These are phyloP conservation scores for Avena sativa DNA, from an alignment of 176 grass and related monocot genomes.

Conservation along the genomic window DNA sequence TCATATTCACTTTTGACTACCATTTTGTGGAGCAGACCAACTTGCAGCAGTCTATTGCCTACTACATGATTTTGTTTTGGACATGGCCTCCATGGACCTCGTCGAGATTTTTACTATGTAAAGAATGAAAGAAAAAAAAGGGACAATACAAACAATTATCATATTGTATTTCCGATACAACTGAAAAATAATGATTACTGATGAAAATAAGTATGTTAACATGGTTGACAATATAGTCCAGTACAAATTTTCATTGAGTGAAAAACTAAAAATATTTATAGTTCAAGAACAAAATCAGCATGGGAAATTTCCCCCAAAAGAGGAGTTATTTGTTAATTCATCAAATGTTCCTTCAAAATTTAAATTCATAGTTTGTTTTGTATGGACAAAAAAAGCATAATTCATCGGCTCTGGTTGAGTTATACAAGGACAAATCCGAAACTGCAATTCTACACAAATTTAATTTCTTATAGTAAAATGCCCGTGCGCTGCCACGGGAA, in stretches of 20 bases:
- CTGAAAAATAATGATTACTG: not conserved
- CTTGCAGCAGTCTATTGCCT: not conserved
- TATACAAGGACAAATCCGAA: conserved; percentile 59
- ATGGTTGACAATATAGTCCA: too few species aligned
- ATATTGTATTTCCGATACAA: not conserved
- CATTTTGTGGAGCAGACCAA: conserved; percentile 1
- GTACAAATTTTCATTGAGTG: too few species aligned
- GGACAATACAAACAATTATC: not conserved
- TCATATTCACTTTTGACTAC: not conserved
- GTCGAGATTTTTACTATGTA: not conserved
- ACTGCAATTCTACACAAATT: conserved; percentile 47
- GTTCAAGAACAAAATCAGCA: not conserved
- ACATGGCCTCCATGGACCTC: not conserved
- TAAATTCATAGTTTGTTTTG: too few species aligned
- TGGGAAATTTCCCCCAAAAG: not conserved
- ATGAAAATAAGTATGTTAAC: not conserved
- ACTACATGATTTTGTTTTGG: too few species aligned
- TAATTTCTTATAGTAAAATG: conserved; percentile 29
- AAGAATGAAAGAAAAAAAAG: not conserved
- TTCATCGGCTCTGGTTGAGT: conserved; percentile 39
- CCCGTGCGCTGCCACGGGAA: too few species aligned
- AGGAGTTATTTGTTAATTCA: not conserved
- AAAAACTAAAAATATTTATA: too few species aligned
- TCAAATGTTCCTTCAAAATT: not conserved
- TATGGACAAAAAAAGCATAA: too few species aligned